Evolutionary conservation across 495 filamentous ascomycete species (phyloP).

Genomic region (Aspergillus indologenus): DNA sequence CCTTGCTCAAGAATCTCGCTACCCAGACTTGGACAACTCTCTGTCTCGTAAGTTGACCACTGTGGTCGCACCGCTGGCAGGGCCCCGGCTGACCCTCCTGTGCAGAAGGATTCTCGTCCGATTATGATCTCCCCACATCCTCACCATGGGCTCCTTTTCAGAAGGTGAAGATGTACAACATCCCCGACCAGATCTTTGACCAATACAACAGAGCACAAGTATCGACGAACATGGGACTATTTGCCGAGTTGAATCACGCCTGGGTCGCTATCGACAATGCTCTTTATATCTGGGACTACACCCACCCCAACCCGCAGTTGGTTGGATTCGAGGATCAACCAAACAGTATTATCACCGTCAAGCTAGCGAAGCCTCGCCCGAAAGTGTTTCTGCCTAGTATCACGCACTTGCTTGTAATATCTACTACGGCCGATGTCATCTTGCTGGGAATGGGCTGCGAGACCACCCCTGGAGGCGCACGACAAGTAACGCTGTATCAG

Average conservation of each 20-base stretch:
- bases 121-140: constrained; percentile 72
- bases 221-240: constrained; percentile 84
- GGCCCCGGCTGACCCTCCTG: constrained; percentile 12
- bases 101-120: constrained; percentile 79
- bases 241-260: constrained; percentile 88
- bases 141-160: constrained; percentile 87
- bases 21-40: constrained; percentile 87
- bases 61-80: neutral
- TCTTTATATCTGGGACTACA: constrained; percentile 97
- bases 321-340: constrained; percentile 88
- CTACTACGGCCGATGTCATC: constrained; percentile 78
- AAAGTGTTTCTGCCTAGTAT: constrained; percentile 84
- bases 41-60: constrained; percentile 68
- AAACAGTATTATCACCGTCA: constrained; percentile 80
- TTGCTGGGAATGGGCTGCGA: constrained; percentile 74
- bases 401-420: constrained; percentile 81
- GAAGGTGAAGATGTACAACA: constrained; percentile 71
- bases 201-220: constrained; percentile 83
- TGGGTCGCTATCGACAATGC: constrained; percentile 96
- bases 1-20: constrained; percentile 69
- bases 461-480: constrained; percentile 57
- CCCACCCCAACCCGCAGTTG: constrained; percentile 77
- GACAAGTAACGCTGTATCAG: constrained; percentile 71
- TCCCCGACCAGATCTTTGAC: constrained; percentile 84
- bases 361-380: constrained; percentile 69